Percentiles rank a stretch among this genome's conserved stretches.
Evolutionary conservation across 139 green algal genomes (phyloP).

Genomic region (Ettlia oleoabundans): DNA sequence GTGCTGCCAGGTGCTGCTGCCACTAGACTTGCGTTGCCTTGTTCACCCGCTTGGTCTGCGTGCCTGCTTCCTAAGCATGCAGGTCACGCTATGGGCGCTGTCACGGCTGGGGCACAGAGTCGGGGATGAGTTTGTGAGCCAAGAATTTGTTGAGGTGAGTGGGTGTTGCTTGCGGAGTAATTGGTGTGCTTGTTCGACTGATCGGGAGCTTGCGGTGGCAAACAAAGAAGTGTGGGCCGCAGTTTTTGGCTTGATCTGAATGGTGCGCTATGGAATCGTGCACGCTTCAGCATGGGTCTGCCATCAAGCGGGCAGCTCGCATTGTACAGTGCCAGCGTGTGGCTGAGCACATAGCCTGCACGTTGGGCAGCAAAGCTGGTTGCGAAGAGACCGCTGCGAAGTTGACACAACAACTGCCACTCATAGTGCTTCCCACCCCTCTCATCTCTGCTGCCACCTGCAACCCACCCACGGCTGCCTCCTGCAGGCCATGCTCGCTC

Average conservation of each 20-base stretch:
- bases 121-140: neutral
- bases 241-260: too few relatives aligned
- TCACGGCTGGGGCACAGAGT: neutral
- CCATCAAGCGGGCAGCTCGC: too few relatives aligned
- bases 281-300: too few relatives aligned
- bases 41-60: neutral
- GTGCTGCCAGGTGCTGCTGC: neutral
- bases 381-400: too few relatives aligned
- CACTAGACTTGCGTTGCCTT: neutral
- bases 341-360: too few relatives aligned
- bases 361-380: too few relatives aligned
- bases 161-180: neutral
- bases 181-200: neutral
- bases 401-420: neutral
- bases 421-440: neutral
- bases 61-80: neutral
- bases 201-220: too few relatives aligned
- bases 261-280: too few relatives aligned
- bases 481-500: neutral
- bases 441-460: neutral
- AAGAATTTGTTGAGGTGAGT: neutral
- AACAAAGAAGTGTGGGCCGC: too few relatives aligned
- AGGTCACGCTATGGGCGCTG: constrained; percentile 25
- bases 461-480: too few relatives aligned
- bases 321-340: too few relatives aligned